Evolutionary conservation across 139 green algal genomes (phyloP), one percentile per base, ranked within the genome.

Genomic region (Tetratostichococcus sp.): DNA sequence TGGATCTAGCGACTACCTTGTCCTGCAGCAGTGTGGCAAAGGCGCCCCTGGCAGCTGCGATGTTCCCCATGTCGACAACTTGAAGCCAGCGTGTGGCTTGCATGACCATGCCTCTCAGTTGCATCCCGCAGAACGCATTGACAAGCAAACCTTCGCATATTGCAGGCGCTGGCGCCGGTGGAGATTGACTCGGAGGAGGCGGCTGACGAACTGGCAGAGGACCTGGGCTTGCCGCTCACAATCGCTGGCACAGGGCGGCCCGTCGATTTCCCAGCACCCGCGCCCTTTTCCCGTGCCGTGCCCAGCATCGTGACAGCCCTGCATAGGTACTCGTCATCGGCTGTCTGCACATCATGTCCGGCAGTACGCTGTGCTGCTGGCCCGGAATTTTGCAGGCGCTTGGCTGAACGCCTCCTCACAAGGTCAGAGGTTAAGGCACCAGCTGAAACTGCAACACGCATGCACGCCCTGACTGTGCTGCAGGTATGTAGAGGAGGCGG

Each of bases 221-320:
- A 72, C 70, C 80, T 90, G 67, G 85, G 86, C 1, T 81, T 93
- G 76, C 86, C 88, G 0, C 74, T 79, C 62, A 62, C 73, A 30
- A 62, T 90, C 30, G 66, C 86, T 14, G 34, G 30, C 4, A 35
- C 70, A 30, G 66, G 59, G 16, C 25, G 2, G 39, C 43, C 66
- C 5, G 31, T 25, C 72, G 69, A 50, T 6, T 42, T 84, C 34
- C 85, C 87, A 0, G 86, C 81, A 42, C 30, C 31, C 26, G 80
- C 82, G 0, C 87, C 87, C 30, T 92, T 86, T 77, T 86, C 84
- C 0, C 25, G 34, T 43, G 71, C 75, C 31, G 75, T 91, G 31
- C 85, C 85, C 1, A 43, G 57, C 30, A 74, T 86, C 58, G 73
- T 89, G 28, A 50, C 39, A 0, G 59, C 80, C 0, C 23, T 89